Evolutionary conservation across 352 stramenopile genomes (phyloP), one percentile per base, ranked within the genome.

Genomic region (Globisporangium okanoganense): DNA sequence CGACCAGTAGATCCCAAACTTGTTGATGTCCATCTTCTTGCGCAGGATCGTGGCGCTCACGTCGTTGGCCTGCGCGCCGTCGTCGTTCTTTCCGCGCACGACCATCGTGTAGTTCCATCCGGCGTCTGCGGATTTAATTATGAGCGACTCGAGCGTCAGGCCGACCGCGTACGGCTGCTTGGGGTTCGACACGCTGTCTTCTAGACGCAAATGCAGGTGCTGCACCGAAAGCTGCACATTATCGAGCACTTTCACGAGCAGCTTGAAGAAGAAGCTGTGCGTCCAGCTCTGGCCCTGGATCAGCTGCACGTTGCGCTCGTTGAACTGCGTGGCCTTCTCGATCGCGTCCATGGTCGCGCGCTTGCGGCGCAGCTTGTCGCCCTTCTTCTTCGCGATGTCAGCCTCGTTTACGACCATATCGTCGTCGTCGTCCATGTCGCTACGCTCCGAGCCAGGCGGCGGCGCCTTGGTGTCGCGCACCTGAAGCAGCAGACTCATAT

Each of bases 101-200:
- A 88, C 78, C 82, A 91, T 87, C 0, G 81, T 94, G 64, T 92
- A 94, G 64, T 92, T 92, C 79, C 85, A 92, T 0, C 73, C 69
- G 54, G 81, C 82, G 45, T 94, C 85, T 0, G 83, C 82, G 16
- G 85, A 94, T 64, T 94, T 90, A 61, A 94, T 73, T 25, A 91
- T 85, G 57, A 94, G 78, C 16, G 83, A 83, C 45, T 91, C 78
- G 18, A 94, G 73, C 52, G 85, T 94, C 36, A 92, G 61, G 0
- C 85, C 85, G 14, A 94, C 72, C 0, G 82, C 81, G 49, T 81
- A 92, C 8, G 81, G 73, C 2, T 62, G 66, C 10, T 24, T 47
- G 0, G 71, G 65, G 40, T 76, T 65, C n/a, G 81, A 92, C 13
- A 85, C 68, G 3, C 58, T 31, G 70, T 94, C 85, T 41, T 94